A percentile compares a stretch with the other conserved stretches of the same genome.
phyloP scores from a whole-genome alignment of 148 eudicot species.

The Dysphania ambrosioides region DNA sequence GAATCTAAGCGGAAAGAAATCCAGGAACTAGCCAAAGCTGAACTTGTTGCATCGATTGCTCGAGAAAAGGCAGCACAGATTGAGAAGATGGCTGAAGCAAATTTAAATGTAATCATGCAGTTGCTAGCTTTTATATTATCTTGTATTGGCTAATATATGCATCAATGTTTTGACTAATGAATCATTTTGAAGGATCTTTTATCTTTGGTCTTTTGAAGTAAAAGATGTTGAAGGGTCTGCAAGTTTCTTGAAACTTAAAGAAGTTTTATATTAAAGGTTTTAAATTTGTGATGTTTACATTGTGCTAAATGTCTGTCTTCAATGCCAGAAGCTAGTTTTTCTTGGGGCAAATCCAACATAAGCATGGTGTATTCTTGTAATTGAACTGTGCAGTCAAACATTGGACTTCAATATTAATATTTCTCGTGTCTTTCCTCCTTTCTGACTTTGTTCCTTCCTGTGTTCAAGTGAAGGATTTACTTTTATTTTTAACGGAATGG shows the following conservation, averaged over 20 bases:
- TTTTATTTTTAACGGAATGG: neutral
- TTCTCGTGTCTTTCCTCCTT: neutral
- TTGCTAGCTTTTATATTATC: slow-evolving; percentile 17
- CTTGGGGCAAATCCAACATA: neutral
- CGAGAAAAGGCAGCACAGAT: slow-evolving; percentile 89
- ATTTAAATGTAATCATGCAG: slow-evolving; percentile 58
- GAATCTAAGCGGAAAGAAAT: slow-evolving; percentile 55
- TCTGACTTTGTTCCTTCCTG: neutral
- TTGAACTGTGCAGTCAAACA: neutral
- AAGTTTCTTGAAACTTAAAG: neutral
- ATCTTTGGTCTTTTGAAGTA: too few relatives aligned
- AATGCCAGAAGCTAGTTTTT: neutral
- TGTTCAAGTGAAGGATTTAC: neutral
- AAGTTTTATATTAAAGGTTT: neutral
- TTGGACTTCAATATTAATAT: neutral
- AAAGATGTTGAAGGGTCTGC: neutral
- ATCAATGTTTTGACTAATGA: slow-evolving; percentile 1
- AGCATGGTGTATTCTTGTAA: neutral
- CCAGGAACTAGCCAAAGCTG: slow-evolving; percentile 73
- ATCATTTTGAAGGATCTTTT: neutral
- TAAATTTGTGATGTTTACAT: neutral
- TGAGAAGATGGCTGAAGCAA: slow-evolving; percentile 89
- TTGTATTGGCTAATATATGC: neutral
- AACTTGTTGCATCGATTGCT: slow-evolving; percentile 82
- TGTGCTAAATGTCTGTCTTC: neutral